These are phyloP conservation scores for Phenoliferia sp. DNA, from an alignment of 1,284 basidiomycete species.

Conservation along the genomic window DNA sequence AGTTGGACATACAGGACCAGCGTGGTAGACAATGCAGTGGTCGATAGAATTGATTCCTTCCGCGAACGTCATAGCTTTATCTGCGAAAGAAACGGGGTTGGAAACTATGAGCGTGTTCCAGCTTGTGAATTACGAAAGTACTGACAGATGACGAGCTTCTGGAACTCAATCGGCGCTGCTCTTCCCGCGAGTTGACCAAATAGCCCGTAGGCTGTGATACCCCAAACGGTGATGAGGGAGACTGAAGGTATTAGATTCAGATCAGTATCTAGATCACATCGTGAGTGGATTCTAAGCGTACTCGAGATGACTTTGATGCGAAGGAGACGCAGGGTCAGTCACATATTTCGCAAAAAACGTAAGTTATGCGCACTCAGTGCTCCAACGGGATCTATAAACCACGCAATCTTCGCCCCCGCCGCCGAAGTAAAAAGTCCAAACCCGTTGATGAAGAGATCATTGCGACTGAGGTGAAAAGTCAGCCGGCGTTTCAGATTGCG, in stretches of 20 bases:
- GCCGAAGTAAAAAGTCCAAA: slow-evolving; percentile 80
- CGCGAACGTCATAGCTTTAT: slow-evolving; percentile 81
- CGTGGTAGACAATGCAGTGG: slow-evolving; percentile 55
- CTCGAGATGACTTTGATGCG: slow-evolving; percentile 53
- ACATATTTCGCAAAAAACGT: not conserved
- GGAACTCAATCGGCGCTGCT: slow-evolving; percentile 82
- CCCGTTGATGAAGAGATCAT: slow-evolving; percentile 39
- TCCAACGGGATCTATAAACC: slow-evolving; percentile 81
- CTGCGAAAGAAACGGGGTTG: too few relatives aligned
- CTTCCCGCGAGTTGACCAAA: slow-evolving; percentile 86
- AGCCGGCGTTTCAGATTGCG: not conserved
- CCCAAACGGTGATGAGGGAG: slow-evolving; percentile 29
- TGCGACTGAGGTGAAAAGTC: slow-evolving; percentile 17
- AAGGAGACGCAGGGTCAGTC: not conserved
- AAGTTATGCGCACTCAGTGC: slow-evolving; percentile 57
- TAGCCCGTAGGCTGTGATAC: slow-evolving; percentile 65
- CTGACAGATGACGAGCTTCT: slow-evolving; percentile 72
- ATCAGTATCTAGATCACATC: not conserved
- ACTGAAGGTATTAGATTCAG: slow-evolving; percentile 2
- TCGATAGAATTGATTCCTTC: slow-evolving; percentile 81
- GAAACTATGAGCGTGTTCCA: not conserved
- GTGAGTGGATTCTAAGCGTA: not conserved
- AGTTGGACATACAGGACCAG: slow-evolving; percentile 43
- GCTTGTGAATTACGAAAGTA: not conserved
- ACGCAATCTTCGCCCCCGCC: slow-evolving; percentile 76